A percentile compares a stretch with the other conserved stretches of the same genome.
Conservation (phyloP, 352 stramenopile species). For the Stramenopiles sp. region DNA sequence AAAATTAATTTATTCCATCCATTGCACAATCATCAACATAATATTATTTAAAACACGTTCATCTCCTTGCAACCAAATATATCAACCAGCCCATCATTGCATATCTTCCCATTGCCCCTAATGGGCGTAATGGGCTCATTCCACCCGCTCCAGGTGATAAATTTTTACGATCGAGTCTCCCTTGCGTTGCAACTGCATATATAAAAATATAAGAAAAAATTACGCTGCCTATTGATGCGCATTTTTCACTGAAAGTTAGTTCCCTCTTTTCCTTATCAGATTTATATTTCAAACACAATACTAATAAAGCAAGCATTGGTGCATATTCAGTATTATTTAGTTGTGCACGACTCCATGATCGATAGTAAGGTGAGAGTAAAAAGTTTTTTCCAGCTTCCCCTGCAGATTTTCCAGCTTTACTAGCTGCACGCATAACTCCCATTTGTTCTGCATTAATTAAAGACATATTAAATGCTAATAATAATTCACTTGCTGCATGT, state of each 20-base stretch:
- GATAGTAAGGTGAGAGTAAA: neutral
- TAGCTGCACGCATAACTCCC: neutral
- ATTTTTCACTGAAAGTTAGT: neutral
- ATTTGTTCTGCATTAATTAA: neutral
- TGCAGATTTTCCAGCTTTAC: neutral
- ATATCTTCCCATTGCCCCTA: neutral
- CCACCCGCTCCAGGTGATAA: neutral
- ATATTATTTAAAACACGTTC: too few relatives aligned
- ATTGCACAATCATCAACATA: too few relatives aligned
- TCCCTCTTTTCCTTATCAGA: neutral
- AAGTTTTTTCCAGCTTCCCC: neutral
- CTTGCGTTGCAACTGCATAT: neutral
- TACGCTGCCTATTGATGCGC: neutral
- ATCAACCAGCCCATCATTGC: neutral
- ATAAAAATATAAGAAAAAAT: neutral
- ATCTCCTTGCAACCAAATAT: neutral
- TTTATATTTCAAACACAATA: neutral
- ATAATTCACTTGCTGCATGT: neutral
- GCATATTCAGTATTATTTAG: slow-evolving; percentile 5
- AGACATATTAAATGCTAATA: neutral
- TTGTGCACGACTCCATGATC: neutral
- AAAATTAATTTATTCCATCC: too few relatives aligned
- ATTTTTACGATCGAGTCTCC: neutral
- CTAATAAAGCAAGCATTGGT: neutral
- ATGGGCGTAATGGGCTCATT: neutral